phyloP scores from a whole-genome alignment of 805 yeast species.

The Alloascoidea hylecoeti region DNA sequence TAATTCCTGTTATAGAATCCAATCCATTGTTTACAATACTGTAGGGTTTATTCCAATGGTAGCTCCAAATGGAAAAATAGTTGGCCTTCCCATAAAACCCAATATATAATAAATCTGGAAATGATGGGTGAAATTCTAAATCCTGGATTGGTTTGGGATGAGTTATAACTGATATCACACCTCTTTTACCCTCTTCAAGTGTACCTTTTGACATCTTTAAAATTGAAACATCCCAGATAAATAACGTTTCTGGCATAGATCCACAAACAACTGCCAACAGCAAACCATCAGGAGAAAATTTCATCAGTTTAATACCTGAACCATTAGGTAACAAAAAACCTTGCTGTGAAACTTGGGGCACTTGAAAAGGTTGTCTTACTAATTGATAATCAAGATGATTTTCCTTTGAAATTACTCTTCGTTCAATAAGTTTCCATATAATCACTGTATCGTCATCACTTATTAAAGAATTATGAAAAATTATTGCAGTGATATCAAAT shows the following conservation, averaged over 20 bases:
- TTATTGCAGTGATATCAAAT: slow-evolving; percentile 5
- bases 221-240: slow-evolving; percentile 9
- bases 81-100: background rate
- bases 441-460: slow-evolving; percentile 5
- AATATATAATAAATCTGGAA: slow-evolving; percentile 5
- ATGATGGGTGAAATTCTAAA: slow-evolving; percentile 4
- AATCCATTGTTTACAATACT: background rate
- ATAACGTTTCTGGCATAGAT: slow-evolving; percentile 9
- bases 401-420: slow-evolving; percentile 2
- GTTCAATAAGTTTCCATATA: slow-evolving; percentile 7
- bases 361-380: slow-evolving; percentile 5
- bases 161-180: slow-evolving; percentile 3
- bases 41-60: background rate
- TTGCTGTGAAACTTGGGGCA: background rate
- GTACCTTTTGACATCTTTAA: slow-evolving; percentile 2
- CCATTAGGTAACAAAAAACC: too few species aligned
- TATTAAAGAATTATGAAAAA: slow-evolving; percentile 8
- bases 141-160: background rate
- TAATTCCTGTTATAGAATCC: background rate
- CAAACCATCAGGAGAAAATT: slow-evolving; percentile 6
- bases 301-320: slow-evolving; percentile 6
- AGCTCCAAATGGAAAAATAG: background rate
- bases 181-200: slow-evolving; percentile 2
- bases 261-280: slow-evolving; percentile 6
- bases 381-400: slow-evolving; percentile 4